Percentiles rank a stretch among this genome's conserved stretches.
Evolutionary conservation across 2,329 filamentous ascomycete species (phyloP).

Genomic region (Rutstroemia sp.): DNA sequence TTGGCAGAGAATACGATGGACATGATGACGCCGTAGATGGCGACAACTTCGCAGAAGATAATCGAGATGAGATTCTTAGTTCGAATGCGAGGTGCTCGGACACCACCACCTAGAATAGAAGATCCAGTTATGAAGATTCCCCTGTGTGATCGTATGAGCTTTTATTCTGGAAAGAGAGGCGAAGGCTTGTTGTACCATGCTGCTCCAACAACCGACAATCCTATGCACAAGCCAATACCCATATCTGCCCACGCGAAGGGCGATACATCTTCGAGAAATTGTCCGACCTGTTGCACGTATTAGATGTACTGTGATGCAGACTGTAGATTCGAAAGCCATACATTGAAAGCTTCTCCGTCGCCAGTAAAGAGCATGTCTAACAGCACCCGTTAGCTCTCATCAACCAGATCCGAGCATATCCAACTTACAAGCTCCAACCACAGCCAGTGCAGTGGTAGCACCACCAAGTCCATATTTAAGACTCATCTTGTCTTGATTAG

Average conservation of each 20-base stretch:
- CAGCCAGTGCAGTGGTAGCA: slow-evolving; percentile 57
- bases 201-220: slow-evolving; percentile 90
- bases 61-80: slow-evolving; percentile 99
- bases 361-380: slow-evolving; percentile 98
- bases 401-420: slow-evolving; percentile 29
- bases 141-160: slow-evolving; percentile 44
- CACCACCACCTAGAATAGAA: slow-evolving; percentile 93
- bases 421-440: slow-evolving; percentile 73
- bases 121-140: slow-evolving; percentile 98
- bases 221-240: slow-evolving; percentile 91
- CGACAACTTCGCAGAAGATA: slow-evolving; percentile 99
- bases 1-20: slow-evolving; percentile 96
- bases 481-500: slow-evolving; percentile 49
- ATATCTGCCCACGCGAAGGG: slow-evolving; percentile 89
- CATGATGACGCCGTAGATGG: slow-evolving; percentile 99
- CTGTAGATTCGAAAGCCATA: slow-evolving; percentile 36
- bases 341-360: slow-evolving; percentile 93
- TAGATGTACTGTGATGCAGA: neutral
- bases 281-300: slow-evolving; percentile 59
- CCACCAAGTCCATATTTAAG: slow-evolving; percentile 63
- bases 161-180: neutral
- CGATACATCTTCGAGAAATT: slow-evolving; percentile 88
- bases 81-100: slow-evolving; percentile 92
- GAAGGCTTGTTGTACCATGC: slow-evolving; percentile 62
- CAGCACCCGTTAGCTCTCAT: slow-evolving; percentile 21